Evolutionary conservation across 257 asterid species (phyloP).

Genomic region (Nicotiana paniculata): DNA sequence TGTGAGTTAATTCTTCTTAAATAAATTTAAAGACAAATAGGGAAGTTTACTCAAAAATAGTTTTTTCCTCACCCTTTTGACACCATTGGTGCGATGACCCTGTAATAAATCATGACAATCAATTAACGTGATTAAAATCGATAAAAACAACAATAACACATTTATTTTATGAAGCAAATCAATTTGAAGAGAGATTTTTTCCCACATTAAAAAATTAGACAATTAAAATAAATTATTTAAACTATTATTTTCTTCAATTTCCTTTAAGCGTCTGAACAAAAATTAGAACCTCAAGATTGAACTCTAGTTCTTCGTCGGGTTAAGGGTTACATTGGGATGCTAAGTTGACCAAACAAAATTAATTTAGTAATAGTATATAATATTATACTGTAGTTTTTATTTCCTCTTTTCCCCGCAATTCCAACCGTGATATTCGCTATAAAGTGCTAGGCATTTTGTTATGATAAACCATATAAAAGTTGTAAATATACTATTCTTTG

Average conservation of each 20-base stretch:
- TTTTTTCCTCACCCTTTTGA: not conserved
- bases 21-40: not conserved
- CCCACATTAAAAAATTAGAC: not conserved
- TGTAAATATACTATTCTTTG: not conserved
- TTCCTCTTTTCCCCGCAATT: not conserved
- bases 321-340: not conserved
- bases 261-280: not conserved
- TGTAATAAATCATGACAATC: not conserved
- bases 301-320: not conserved
- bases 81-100: too few relatives aligned
- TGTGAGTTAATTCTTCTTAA: too few relatives aligned
- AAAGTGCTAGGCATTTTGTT: not conserved
- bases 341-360: not conserved
- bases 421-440: slow-evolving; percentile 6
- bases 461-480: not conserved
- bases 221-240: not conserved
- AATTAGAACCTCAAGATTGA: too few relatives aligned
- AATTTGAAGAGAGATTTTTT: not conserved
- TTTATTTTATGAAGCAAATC: not conserved
- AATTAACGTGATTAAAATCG: too few relatives aligned
- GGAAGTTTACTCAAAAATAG: not conserved
- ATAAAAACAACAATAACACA: not conserved
- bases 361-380: not conserved
- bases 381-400: not conserved
- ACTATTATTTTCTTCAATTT: not conserved